Percentiles rank a stretch among this genome's conserved stretches.
These are phyloP conservation scores for Exserohilum rostratum DNA, from an alignment of 2,329 filamentous ascomycete genomes.

Conservation along the genomic window DNA sequence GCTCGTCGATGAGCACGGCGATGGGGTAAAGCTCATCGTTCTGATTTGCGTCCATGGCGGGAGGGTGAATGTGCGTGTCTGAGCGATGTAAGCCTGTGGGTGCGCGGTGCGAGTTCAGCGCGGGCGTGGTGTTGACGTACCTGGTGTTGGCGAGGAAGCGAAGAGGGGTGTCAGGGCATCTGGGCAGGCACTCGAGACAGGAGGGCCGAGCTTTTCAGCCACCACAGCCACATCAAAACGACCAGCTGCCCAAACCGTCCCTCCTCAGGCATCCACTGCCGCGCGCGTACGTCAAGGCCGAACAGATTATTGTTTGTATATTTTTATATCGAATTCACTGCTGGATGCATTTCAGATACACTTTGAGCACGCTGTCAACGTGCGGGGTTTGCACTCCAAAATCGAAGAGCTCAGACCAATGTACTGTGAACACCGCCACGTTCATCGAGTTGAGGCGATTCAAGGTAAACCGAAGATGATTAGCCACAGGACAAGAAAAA, in stretches of 20 bases:
- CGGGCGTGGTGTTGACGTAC: conserved; percentile 45
- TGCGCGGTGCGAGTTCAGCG: conserved; percentile 30
- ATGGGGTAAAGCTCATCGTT: conserved; percentile 99
- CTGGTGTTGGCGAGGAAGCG: conserved; percentile 38
- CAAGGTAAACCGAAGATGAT: neutral
- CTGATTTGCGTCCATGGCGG: conserved; percentile 84
- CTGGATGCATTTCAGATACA: neutral
- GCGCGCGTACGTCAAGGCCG: neutral
- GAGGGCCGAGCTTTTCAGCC: conserved; percentile 18
- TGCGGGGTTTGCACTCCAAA: neutral
- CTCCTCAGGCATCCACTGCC: no score
- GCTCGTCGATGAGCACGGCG: conserved; percentile 98
- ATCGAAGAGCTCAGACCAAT: neutral
- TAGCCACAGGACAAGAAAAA: neutral
- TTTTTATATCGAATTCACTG: neutral
- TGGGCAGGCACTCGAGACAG: conserved; percentile 21
- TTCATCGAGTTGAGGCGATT: neutral
- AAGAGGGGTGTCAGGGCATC: conserved; percentile 32
- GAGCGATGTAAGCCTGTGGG: conserved; percentile 34
- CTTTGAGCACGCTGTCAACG: neutral
- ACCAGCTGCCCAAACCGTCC: neutral
- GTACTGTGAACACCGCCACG: conserved; percentile 1
- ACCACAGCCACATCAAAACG: conserved; percentile 2
- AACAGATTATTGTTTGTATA: no score
- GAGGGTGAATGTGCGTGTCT: conserved; percentile 18